These are phyloP conservation scores for Tephrocybe sp. DNA, from an alignment of 768 basidiomycete genomes.

Conservation along the genomic window DNA sequence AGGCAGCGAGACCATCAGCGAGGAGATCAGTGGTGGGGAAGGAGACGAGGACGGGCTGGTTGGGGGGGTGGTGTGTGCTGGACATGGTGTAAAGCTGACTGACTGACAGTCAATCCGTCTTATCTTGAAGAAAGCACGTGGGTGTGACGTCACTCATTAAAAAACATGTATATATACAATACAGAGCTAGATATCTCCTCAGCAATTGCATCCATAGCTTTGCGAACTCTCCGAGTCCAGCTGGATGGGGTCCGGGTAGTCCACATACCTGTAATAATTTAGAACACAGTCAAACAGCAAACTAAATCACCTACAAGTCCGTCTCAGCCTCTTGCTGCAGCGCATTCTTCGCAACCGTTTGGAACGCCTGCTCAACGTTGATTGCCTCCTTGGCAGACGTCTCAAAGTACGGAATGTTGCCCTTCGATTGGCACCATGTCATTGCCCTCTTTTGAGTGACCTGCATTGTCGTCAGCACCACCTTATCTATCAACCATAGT, in stretches of 20 bases:
- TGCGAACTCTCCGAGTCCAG: slow-evolving; percentile 92
- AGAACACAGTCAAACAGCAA: not conserved
- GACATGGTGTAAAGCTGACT: slow-evolving; percentile 32
- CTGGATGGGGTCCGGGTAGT: slow-evolving; percentile 98
- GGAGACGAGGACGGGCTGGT: slow-evolving; percentile 68
- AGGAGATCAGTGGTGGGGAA: slow-evolving; percentile 62
- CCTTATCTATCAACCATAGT: not conserved
- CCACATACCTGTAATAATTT: slow-evolving; percentile 73
- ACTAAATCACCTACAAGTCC: slow-evolving; percentile 6
- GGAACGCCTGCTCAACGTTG: slow-evolving; percentile 99
- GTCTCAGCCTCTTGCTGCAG: slow-evolving; percentile 96
- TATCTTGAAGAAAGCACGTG: slow-evolving; percentile 11
- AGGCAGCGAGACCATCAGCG: slow-evolving; percentile 68
- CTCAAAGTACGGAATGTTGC: slow-evolving; percentile 99
- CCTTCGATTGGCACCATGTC: slow-evolving; percentile 99
- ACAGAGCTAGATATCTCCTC: slow-evolving; percentile 19
- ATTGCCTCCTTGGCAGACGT: slow-evolving; percentile 99
- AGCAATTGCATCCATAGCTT: slow-evolving; percentile 92
- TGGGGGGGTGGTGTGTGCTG: slow-evolving; percentile 53
- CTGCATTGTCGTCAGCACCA: slow-evolving; percentile 37
- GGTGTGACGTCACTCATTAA: slow-evolving; percentile 11
- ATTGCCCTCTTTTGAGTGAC: slow-evolving; percentile 99
- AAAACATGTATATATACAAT: slow-evolving; percentile 13
- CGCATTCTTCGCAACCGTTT: slow-evolving; percentile 99
- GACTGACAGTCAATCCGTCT: slow-evolving; percentile 4